Percentiles rank a stretch among this genome's conserved stretches.
These are phyloP conservation scores for Sphaerostilbella broomeana DNA, from an alignment of 2,329 filamentous ascomycete species.

Conservation along the genomic window DNA sequence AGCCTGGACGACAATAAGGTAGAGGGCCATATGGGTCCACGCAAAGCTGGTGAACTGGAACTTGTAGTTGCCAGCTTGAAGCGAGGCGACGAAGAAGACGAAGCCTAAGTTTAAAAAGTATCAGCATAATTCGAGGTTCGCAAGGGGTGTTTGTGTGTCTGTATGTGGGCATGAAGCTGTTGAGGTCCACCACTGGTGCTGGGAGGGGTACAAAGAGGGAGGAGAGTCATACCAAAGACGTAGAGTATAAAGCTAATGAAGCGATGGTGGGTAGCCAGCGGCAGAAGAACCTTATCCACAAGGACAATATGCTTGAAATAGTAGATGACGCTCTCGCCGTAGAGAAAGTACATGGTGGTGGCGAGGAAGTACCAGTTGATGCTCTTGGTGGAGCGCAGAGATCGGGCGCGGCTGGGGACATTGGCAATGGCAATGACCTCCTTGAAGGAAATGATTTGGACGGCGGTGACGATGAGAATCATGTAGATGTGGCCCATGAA, in stretches of 20 bases:
- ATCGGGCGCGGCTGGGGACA: slow-evolving; percentile 83
- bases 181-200: too few relatives aligned
- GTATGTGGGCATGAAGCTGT: too few relatives aligned
- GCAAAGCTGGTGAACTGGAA: slow-evolving; percentile 99
- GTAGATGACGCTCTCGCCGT: slow-evolving; percentile 98
- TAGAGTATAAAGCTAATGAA: slow-evolving; percentile 99
- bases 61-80: slow-evolving; percentile 92
- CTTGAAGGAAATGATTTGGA: slow-evolving; percentile 97
- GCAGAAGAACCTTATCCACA: slow-evolving; percentile 86
- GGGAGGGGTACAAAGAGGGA: too few relatives aligned
- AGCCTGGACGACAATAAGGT: slow-evolving; percentile 93
- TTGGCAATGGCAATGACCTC: slow-evolving; percentile 98
- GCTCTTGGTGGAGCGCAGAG: slow-evolving; percentile 88
- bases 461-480: slow-evolving; percentile 81
- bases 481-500: slow-evolving; percentile 98
- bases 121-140: too few relatives aligned
- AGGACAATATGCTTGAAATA: slow-evolving; percentile 99
- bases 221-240: slow-evolving; percentile 80
- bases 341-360: slow-evolving; percentile 98
- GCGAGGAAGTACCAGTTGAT: slow-evolving; percentile 99
- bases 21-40: slow-evolving; percentile 99
- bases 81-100: slow-evolving; percentile 92
- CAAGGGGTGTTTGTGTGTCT: too few relatives aligned
- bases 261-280: slow-evolving; percentile 91
- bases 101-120: slow-evolving; percentile 60